These are phyloP conservation scores for Ammopiptanthus mongolicus DNA, from an alignment of 306 rosid genomes.

Conservation along the genomic window DNA sequence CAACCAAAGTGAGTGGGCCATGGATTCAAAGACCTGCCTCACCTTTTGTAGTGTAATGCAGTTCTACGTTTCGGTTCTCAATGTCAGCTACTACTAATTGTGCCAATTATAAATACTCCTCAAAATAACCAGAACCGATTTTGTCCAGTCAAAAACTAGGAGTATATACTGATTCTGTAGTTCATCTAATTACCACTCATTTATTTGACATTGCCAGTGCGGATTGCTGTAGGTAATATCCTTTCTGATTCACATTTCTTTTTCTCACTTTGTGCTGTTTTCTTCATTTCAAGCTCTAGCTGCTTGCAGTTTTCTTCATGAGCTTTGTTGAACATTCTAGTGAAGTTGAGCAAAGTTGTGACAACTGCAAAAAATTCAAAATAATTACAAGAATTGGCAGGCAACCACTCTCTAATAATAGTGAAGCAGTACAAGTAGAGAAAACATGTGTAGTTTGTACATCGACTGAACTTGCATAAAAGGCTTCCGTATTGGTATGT, in stretches of 20 bases:
- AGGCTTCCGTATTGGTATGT: not conserved
- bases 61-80: constrained; percentile 4
- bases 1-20: not conserved
- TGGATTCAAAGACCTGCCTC: constrained; percentile 19
- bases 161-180: constrained; percentile 14
- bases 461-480: not conserved
- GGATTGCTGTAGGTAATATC: constrained; percentile 37
- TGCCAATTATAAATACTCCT: constrained; percentile 18
- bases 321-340: constrained; percentile 68
- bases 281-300: constrained; percentile 68
- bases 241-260: constrained; percentile 45
- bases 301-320: constrained; percentile 77
- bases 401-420: not conserved
- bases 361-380: constrained; percentile 47
- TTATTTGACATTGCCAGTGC: constrained; percentile 52
- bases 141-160: constrained; percentile 8
- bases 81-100: constrained; percentile 14
- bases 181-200: constrained; percentile 18
- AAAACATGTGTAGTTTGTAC: not conserved
- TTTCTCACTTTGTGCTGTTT: constrained; percentile 54
- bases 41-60: constrained; percentile 18
- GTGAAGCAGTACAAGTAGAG: not conserved
- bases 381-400: constrained; percentile 16
- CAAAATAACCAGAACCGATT: constrained; percentile 21
- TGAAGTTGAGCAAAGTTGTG: constrained; percentile 73